Base-by-base conservation (phyloP, 352 stramenopile species). In the Globisporangium paroecandrum region DNA sequence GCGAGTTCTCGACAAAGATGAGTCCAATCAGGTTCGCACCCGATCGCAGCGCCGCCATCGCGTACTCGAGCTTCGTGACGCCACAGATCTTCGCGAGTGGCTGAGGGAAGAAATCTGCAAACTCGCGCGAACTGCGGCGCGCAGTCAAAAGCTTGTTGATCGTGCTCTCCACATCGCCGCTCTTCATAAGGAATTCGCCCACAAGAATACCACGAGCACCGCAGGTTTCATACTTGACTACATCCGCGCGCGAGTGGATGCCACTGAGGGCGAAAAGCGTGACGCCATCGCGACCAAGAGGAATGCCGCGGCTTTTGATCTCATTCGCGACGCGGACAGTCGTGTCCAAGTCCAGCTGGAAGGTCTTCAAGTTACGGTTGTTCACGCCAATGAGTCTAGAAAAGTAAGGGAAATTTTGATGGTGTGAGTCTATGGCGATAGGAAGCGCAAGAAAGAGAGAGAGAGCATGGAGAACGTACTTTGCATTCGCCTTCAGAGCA, bases 291-390 rank as follows among this genome's bases (percentile, higher is more conserved):
- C 68, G 79, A 57, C 87, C 85, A 36, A 97, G 87, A 6, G 70
- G 70, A 20, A 97, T 85, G 18, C 79, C 79, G 32, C 86, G 79
- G 64, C 81, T 76, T 20, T 74, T 86, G 65, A 98, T 89, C 22
- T 86, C 82, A 6, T 93, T 78, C 13, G 94, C 90, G 41, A 99
- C 86, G 58, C 93, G 88, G 43, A 97, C 89, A 0, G 97, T 99
- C 34, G 92, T 98, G 69, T 91, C 84, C 71, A 99, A 83, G 75
- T 99, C 97, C 62, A 99, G 86, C 78, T 99, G 95, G 73, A 99
- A 99, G 27, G 96, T 99, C 71, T 98, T 97, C 43, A 99, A 78
- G 76, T 99, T 98, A 49, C 98, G 93, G 87, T 99, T 99, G 77
- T 99, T 99, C 9, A 99, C 97, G 25, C 98, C 98, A 74, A 99